Evolutionary conservation across 2,329 filamentous ascomycete genomes (phyloP), one percentile per base, ranked within the genome.

Genomic region (Pestalotiopsis sp.): DNA sequence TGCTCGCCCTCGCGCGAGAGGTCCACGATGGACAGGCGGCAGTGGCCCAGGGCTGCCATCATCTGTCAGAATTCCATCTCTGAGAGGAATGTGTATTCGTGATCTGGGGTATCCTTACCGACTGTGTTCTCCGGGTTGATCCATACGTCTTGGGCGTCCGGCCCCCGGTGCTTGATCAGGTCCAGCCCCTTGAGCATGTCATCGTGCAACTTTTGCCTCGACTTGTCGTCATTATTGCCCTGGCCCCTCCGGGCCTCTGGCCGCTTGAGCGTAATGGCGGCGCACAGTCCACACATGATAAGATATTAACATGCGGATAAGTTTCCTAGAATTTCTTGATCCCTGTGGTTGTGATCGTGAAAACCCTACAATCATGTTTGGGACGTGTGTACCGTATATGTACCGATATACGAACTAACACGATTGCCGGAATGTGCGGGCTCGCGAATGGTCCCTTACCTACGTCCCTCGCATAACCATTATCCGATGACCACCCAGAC

Each of bases 21-120:
- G 70, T 88, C 85, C 69, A 85, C 85, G 73, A 87, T 87, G 17
- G 84, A 79, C 10, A 87, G 77, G n/a, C 85, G 81, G 58, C 80
- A 81, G 72, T 87, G 84, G 14, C 80, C 84, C 30, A 87, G 78
- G 4, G 74, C 78, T 66, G 13, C 22, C 4, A 5, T 14, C 30
- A 9, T 30, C 30, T 30, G 30, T 30, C 30, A 30, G 30, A 30
- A 30, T 30, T 30, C 30, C 7, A 9, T 30, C 30, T 30, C 6
- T 30, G 30, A 5, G 30, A 9, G 7, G 7, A 30, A 30, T 30
- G 7, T 30, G 30, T 30, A 30, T 9, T 30, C 30, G 7, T 30
- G 30, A 22, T 52, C 30, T 17, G 20, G 38, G 13, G n/a, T 26
- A 13, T 26, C 3, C 61, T 35, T 44, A 64, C 61, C 61, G 26